Conservation (phyloP, 306 rosid genomes). For the Potentilla sterilis region DNA sequence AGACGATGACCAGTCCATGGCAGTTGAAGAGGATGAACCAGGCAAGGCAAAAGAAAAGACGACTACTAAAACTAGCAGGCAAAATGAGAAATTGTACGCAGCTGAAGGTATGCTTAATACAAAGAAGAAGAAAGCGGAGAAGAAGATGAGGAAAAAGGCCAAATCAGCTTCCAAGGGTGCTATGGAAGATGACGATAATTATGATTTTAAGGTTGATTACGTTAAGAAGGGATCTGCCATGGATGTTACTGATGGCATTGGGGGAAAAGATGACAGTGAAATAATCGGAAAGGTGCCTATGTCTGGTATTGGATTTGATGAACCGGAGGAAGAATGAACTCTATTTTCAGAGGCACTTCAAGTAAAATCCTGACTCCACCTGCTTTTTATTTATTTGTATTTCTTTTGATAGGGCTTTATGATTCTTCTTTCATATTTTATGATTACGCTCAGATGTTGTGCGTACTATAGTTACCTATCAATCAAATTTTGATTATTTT, state of each 20-base stretch:
- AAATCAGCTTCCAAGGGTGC: constrained; percentile 43
- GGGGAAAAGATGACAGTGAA: constrained; percentile 10
- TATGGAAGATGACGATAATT: constrained; percentile 81
- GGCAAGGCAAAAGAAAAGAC: constrained; percentile 48
- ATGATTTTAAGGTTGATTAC: constrained; percentile 81
- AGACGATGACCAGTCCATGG: constrained; percentile 48
- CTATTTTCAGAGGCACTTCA: neutral
- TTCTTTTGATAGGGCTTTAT: neutral
- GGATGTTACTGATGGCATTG: constrained; percentile 50
- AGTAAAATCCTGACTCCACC: neutral
- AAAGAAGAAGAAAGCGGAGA: constrained; percentile 67
- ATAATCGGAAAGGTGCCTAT: constrained; percentile 34
- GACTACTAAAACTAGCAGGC: constrained; percentile 44
- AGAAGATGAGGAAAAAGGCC: constrained; percentile 68
- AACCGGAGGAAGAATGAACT: neutral
- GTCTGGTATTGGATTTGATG: constrained; percentile 17
- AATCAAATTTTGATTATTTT: neutral
- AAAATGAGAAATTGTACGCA: constrained; percentile 75
- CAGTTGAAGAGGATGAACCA: constrained; percentile 37
- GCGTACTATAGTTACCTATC: neutral
- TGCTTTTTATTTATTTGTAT: neutral
- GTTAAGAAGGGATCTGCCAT: constrained; percentile 48
- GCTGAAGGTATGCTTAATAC: constrained; percentile 82
- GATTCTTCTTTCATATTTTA: neutral
- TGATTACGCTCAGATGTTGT: neutral